Evolutionary conservation across 257 asterid species (phyloP).

Genomic region (Perilla frutescens): DNA sequence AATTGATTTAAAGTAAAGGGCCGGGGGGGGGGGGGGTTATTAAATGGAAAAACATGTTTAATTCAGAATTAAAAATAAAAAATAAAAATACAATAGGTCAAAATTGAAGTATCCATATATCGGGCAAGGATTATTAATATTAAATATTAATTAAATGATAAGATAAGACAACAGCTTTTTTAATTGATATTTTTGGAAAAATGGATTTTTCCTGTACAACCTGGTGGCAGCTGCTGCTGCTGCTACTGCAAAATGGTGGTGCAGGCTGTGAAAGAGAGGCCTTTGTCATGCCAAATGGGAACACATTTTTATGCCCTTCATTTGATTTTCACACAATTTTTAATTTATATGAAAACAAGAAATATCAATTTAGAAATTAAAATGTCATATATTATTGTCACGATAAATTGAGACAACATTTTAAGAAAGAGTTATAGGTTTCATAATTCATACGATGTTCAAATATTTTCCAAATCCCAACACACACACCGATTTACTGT

Average conservation of each 20-base stretch:
- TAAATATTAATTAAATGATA: background rate
- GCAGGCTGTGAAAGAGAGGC: conserved; percentile 34
- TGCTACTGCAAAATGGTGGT: conserved; percentile 29
- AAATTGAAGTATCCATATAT: too few relatives aligned
- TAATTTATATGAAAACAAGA: background rate
- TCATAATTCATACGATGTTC: background rate
- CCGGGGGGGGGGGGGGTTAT: too few relatives aligned
- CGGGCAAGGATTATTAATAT: too few relatives aligned
- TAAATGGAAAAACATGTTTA: too few relatives aligned
- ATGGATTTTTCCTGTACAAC: conserved; percentile 10
- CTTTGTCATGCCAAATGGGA: conserved; percentile 37
- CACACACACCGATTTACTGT: too few relatives aligned
- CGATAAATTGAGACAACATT: background rate
- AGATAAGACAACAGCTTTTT: background rate
- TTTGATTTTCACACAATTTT: background rate
- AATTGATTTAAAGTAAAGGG: too few relatives aligned
- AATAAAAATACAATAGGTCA: too few relatives aligned
- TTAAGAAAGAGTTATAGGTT: background rate
- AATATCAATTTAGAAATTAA: conserved; percentile 15
- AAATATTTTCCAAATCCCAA: too few relatives aligned
- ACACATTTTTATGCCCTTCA: conserved; percentile 22
- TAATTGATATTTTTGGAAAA: conserved; percentile 17
- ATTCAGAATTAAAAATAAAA: too few relatives aligned
- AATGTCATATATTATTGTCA: background rate
- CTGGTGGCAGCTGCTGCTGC: conserved; percentile 33